phyloP scores from a whole-genome alignment of 306 rosid genomes.

The Vicia faba region DNA sequence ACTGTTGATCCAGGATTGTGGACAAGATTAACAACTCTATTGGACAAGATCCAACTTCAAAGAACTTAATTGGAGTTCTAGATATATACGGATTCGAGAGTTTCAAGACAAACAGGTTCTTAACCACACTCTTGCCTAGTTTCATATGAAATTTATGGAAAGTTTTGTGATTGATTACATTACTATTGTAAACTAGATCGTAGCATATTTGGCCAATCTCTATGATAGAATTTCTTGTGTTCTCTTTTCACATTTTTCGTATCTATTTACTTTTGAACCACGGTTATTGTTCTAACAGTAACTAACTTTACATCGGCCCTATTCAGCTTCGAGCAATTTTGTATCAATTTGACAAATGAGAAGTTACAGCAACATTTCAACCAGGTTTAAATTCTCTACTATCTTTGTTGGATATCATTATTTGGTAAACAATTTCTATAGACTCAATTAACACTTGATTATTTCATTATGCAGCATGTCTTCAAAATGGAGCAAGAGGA shows the following conservation, averaged over 20 bases:
- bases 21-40: constrained; percentile 84
- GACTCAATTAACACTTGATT: constrained; percentile 21
- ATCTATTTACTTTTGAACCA: not conserved
- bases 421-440: constrained; percentile 27
- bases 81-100: constrained; percentile 99
- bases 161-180: constrained; percentile 16
- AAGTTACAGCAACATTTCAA: constrained; percentile 98
- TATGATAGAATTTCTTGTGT: not conserved
- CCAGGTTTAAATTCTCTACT: constrained; percentile 62
- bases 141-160: constrained; percentile 43
- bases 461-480: constrained; percentile 69
- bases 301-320: constrained; percentile 21
- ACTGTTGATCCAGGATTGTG: constrained; percentile 71
- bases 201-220: not conserved
- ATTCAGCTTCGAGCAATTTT: constrained; percentile 97
- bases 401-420: constrained; percentile 36
- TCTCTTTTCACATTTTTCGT: not conserved
- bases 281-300: not conserved
- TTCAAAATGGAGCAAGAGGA: constrained; percentile 99
- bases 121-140: constrained; percentile 54
- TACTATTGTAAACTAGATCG: not conserved
- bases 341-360: constrained; percentile 98
- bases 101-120: constrained; percentile 99
- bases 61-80: constrained; percentile 82
- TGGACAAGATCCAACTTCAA: constrained; percentile 88